Conservation (phyloP, 2,329 filamentous ascomycete species). For the Lecanicillium sp. region DNA sequence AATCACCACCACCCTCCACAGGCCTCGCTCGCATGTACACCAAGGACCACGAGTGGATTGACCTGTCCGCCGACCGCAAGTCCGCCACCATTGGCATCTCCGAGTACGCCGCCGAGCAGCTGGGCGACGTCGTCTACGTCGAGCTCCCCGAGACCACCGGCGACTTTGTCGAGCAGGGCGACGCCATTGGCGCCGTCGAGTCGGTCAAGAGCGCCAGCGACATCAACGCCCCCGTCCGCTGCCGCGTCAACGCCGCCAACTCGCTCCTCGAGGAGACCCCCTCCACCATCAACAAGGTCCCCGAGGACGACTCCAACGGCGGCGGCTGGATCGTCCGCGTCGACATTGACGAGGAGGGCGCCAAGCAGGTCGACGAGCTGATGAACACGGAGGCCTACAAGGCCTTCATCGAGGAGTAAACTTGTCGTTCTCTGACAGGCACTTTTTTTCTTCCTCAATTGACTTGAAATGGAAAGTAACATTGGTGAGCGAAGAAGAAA, state of each 20-base stretch:
- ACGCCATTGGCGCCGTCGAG: conserved; percentile 89
- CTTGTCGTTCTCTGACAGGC: too few species aligned
- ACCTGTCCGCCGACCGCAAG: conserved; percentile 74
- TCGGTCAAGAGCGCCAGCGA: conserved; percentile 98
- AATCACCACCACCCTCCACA: conserved; percentile 29
- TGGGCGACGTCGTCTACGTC: conserved; percentile 95
- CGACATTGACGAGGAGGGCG: conserved; percentile 58
- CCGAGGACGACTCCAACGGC: conserved; percentile 66
- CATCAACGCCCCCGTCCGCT: conserved; percentile 81
- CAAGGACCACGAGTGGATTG: conserved; percentile 97
- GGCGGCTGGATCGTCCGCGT: conserved; percentile 94
- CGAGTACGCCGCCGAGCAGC: conserved; percentile 80
- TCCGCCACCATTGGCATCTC: conserved; percentile 80
- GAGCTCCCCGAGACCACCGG: conserved; percentile 70
- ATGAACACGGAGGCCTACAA: conserved; percentile 76
- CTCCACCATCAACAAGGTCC: conserved; percentile 77
- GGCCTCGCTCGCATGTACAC: conserved; percentile 77
- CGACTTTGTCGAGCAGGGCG: conserved; percentile 63
- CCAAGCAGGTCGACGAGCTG: conserved; percentile 63
- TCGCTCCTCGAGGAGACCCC: conserved; percentile 73
- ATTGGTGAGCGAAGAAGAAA: background rate
- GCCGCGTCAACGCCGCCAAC: conserved; percentile 72
- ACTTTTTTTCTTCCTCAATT: conserved; percentile 1
- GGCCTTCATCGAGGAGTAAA: conserved; percentile 51
- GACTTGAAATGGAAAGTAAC: too few species aligned